phyloP scores from a whole-genome alignment of 139 green algal genomes.

The Mesostigma viride region DNA sequence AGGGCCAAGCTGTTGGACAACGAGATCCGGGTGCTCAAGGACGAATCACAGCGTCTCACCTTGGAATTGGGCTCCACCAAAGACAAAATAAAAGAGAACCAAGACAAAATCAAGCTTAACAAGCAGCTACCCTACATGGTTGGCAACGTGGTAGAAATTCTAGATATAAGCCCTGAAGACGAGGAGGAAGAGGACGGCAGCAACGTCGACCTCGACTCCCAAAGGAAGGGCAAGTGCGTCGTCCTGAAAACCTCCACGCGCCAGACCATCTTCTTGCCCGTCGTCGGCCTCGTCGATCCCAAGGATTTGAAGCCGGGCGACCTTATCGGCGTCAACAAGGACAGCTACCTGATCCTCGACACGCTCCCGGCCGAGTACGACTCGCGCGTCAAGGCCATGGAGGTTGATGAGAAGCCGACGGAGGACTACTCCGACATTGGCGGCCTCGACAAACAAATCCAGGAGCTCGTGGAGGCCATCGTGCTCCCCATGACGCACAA shows the following conservation, averaged over 20 bases:
- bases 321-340: conserved; percentile 98
- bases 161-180: conserved; percentile 79
- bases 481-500: conserved; percentile 97
- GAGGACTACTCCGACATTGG: conserved; percentile 98
- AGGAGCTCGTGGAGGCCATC: conserved; percentile 94
- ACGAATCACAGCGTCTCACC: conserved; percentile 73
- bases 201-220: conserved; percentile 75
- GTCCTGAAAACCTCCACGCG: conserved; percentile 95
- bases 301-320: conserved; percentile 72
- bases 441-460: conserved; percentile 88
- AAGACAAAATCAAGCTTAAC: conserved; percentile 98
- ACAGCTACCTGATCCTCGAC: conserved; percentile 96
- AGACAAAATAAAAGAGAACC: conserved; percentile 63
- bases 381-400: conserved; percentile 89
- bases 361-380: conserved; percentile 96
- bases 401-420: conserved; percentile 95
- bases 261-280: conserved; percentile 92
- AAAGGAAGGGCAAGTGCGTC: conserved; percentile 85
- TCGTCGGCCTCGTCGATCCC: conserved; percentile 91
- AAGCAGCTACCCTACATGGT: conserved; percentile 99
- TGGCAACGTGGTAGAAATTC: conserved; percentile 91
- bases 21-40: conserved; percentile 91
- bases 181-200: conserved; percentile 49
- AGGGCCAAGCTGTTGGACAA: conserved; percentile 83
- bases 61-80: conserved; percentile 61